These are phyloP conservation scores for Picea engelmannii DNA, from an alignment of 83 land plant species.

Conservation along the genomic window DNA sequence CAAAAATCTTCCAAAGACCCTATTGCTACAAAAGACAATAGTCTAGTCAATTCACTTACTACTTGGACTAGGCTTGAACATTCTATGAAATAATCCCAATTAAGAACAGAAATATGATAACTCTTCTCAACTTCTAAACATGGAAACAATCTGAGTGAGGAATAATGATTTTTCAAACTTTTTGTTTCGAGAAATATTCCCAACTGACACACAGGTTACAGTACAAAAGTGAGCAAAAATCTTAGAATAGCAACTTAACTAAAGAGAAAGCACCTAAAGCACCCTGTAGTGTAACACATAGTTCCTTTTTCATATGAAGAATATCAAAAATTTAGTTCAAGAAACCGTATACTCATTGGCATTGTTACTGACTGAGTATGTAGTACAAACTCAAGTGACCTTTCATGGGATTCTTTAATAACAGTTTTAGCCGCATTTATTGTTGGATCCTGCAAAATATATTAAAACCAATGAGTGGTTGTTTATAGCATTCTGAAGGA, in stretches of 20 bases:
- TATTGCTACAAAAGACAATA: background rate
- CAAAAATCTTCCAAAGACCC: background rate
- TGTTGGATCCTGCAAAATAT: background rate
- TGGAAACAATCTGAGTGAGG: background rate
- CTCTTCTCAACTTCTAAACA: background rate
- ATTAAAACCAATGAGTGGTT: too few relatives aligned
- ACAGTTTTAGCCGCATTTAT: background rate
- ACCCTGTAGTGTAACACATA: background rate
- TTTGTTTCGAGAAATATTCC: background rate
- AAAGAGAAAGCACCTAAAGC: background rate
- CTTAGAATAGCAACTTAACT: background rate
- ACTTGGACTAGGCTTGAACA: background rate
- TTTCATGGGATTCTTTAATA: background rate
- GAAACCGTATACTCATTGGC: background rate
- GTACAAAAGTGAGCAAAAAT: background rate
- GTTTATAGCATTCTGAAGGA: background rate
- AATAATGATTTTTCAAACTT: background rate
- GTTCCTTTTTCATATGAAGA: background rate
- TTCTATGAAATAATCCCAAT: background rate
- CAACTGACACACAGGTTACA: background rate
- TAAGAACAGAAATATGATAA: too few relatives aligned
- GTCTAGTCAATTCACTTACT: background rate
- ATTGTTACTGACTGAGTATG: background rate
- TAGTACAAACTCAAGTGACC: background rate
- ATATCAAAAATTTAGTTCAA: background rate